Conservation (phyloP, 495 filamentous ascomycete genomes). For the Hypoxylon subgilvum region DNA sequence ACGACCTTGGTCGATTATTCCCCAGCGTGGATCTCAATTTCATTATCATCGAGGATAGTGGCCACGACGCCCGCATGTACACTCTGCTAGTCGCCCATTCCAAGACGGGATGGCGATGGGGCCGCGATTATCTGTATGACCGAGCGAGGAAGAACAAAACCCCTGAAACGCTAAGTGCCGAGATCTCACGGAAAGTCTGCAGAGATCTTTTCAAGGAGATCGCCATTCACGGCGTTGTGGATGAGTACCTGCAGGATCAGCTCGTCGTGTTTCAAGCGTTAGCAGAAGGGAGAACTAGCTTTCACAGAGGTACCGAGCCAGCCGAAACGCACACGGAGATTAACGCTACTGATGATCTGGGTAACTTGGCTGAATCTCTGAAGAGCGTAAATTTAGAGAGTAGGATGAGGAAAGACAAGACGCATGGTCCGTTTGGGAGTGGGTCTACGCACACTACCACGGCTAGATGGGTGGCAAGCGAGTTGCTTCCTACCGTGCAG, state of each 20-base stretch:
- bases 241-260: constrained; percentile 79
- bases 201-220: constrained; percentile 65
- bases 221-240: constrained; percentile 61
- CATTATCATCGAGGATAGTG: constrained; percentile 62
- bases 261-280: constrained; percentile 82
- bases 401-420: constrained; percentile 42
- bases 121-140: constrained; percentile 64
- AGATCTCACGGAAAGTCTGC: constrained; percentile 59
- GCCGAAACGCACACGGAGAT: constrained; percentile 3
- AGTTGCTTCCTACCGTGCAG: constrained; percentile 57
- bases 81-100: constrained; percentile 76
- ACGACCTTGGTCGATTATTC: constrained; percentile 47
- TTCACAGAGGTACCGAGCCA: constrained; percentile 28
- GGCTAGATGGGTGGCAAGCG: constrained; percentile 71
- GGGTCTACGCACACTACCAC: constrained; percentile 74
- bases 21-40: constrained; percentile 58
- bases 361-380: constrained; percentile 2
- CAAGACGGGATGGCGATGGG: constrained; percentile 65
- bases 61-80: constrained; percentile 67
- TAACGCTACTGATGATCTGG: constrained; percentile 11
- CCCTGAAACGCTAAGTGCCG: constrained; percentile 44
- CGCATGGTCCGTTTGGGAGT: constrained; percentile 57
- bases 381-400: constrained; percentile 37
- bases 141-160: constrained; percentile 55
- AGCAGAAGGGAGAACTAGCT: constrained; percentile 59